A percentile compares a stretch with the other conserved stretches of the same genome.
phyloP scores from a whole-genome alignment of 441 rosid species.

The Erodium trifolium region DNA sequence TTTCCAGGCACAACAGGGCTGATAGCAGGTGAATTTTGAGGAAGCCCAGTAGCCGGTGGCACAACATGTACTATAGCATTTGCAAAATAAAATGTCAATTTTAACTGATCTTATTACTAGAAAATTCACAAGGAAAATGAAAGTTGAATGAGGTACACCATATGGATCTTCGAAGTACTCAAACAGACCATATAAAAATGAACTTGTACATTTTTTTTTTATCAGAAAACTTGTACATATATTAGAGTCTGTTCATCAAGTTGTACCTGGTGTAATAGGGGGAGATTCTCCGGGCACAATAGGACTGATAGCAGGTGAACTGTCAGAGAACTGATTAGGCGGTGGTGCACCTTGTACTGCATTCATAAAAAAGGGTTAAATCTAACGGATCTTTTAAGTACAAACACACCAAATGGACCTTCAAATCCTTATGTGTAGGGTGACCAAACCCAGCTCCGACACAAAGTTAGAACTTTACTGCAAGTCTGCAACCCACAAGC shows the following conservation, averaged over 20 bases:
- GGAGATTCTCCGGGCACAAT: slow-evolving; percentile 28
- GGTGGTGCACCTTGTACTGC: not conserved
- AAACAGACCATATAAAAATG: not conserved
- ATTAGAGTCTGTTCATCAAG: not conserved
- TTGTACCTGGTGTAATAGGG: slow-evolving; percentile 14
- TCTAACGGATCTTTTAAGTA: not conserved
- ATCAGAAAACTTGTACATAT: not conserved
- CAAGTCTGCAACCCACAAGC: too few relatives aligned
- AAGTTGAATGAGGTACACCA: not conserved
- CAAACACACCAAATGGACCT: too few relatives aligned
- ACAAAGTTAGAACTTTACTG: too few relatives aligned
- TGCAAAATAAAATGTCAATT: not conserved
- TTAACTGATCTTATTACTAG: not conserved
- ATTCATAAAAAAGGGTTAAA: not conserved
- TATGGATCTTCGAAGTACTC: too few relatives aligned
- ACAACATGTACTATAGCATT: slow-evolving; percentile 25
- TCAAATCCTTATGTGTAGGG: too few relatives aligned
- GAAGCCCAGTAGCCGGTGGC: slow-evolving; percentile 29
- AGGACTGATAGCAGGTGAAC: not conserved
- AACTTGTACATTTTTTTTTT: not conserved
- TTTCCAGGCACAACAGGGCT: slow-evolving; percentile 32
- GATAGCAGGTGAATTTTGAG: slow-evolving; percentile 31
- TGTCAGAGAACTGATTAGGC: not conserved
- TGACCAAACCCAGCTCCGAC: too few relatives aligned
- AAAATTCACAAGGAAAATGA: not conserved